A percentile compares a stretch with the other conserved stretches of the same genome.
These are phyloP conservation scores for Podospora sp. DNA, from an alignment of 495 filamentous ascomycete genomes.

Conservation along the genomic window DNA sequence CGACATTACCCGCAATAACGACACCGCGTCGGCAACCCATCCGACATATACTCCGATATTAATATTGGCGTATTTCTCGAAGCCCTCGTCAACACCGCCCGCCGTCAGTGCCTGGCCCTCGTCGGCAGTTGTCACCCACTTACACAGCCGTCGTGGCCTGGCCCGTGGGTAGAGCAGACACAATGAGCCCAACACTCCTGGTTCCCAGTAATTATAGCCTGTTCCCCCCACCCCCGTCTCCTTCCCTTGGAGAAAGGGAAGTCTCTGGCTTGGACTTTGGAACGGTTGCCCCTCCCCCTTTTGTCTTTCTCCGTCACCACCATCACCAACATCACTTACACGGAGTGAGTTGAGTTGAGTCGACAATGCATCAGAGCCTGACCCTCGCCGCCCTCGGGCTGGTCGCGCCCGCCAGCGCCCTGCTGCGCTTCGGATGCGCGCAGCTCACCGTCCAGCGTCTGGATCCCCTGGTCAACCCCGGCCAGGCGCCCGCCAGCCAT, in stretches of 20 bases:
- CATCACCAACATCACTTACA: conserved; percentile 10
- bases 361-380: conserved; percentile 31
- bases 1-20: conserved; percentile 27
- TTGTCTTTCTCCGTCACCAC: conserved; percentile 16
- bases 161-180: not conserved
- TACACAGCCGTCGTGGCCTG: not conserved
- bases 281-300: not conserved
- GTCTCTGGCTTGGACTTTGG: not conserved
- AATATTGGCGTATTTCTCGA: conserved; percentile 31
- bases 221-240: not conserved
- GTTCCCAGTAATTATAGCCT: conserved; percentile 12
- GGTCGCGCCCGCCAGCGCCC: conserved; percentile 35
- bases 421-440: conserved; percentile 66
- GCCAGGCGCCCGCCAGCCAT: conserved; percentile 29
- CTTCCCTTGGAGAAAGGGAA: not conserved
- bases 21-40: conserved; percentile 29
- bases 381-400: conserved; percentile 48
- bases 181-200: not conserved
- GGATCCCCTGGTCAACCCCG: conserved; percentile 34
- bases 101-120: not conserved
- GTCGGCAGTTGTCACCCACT: not conserved
- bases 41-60: conserved; percentile 33
- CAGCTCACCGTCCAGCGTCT: conserved; percentile 33
- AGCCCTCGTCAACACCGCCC: conserved; percentile 24
- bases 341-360: conserved; percentile 43